Evolutionary conservation across 1,139 yeast species (phyloP), one percentile per base, ranked within the genome.

Genomic region (Lodderomyces pseudojiufengensis): DNA sequence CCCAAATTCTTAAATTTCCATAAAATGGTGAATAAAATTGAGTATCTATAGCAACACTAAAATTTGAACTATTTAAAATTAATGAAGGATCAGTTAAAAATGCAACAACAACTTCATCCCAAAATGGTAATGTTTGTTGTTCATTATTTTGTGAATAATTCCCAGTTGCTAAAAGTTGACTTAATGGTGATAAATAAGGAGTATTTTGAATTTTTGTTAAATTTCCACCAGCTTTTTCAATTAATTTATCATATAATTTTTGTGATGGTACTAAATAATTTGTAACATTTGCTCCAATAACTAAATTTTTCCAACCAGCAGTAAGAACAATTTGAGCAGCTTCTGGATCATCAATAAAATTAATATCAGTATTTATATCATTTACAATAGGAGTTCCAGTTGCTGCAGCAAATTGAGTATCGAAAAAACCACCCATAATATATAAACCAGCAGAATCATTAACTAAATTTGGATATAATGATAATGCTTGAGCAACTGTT

Each of bases 391-490:
- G 41, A 24, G 52, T 38, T 24, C 69, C 68, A 11, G 57, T 51
- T 22, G 60, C 63, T 36, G 57, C 60, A 5, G 60, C 63, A 37
- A 54, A 60, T 46, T 65, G 70, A 27, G 48, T 56, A 46, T 65
- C 71, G 37, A 62, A 47, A 47, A 60, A 65, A 16, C 70, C 72
- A 33, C 71, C 71, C 71, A 65, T 65, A 33, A 65, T 52, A 47
- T 58, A 64, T 36, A 65, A 50, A 29, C 64, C 65, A 22, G 57
- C 66, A 31, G 67, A 62, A 27, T 65, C 66, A 39, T 64, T 49
- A 16, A 61, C 59, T 35, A 65, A 43, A 23, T 51, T 43, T 29
- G 71, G 71, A 42, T 65, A 65, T 26, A 65, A 47, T 14, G 61
- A 51, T 15, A 65, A 34, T 8, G 72, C 71, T 48, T 63, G 69